Conservation (phyloP, 352 stramenopile species). For the Pythium dissimile region DNA sequence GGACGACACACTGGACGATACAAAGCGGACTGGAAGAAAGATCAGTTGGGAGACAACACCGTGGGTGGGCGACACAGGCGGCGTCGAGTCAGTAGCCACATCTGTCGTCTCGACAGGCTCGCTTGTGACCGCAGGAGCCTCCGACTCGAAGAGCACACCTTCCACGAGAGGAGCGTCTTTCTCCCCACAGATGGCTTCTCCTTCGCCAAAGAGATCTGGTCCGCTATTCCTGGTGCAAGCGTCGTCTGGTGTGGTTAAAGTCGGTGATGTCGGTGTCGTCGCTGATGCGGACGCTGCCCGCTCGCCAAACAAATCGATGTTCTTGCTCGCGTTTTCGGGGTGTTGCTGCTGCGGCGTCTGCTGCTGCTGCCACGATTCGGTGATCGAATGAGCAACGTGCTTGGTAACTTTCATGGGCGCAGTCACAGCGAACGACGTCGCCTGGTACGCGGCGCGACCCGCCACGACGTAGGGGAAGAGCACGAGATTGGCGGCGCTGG, state of each 20-base stretch:
- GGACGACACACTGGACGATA: conserved; percentile 54
- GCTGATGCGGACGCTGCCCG: conserved; percentile 5
- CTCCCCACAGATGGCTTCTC: neutral
- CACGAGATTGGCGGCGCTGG: conserved; percentile 53
- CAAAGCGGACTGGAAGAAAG: conserved; percentile 53
- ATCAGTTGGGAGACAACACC: conserved; percentile 52
- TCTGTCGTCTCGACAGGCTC: neutral
- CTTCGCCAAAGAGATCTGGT: neutral
- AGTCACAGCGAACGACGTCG: conserved; percentile 51
- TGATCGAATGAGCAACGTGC: conserved; percentile 43
- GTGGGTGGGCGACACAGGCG: neutral
- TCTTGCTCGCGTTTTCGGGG: neutral
- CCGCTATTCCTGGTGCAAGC: neutral
- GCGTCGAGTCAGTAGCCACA: neutral
- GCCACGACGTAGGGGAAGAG: conserved; percentile 60
- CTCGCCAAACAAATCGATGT: conserved; percentile 57
- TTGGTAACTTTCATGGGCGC: conserved; percentile 56
- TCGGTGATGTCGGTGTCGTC: too few species aligned
- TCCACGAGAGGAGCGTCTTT: neutral
- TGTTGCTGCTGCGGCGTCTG: neutral
- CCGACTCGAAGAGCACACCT: conserved; percentile 9
- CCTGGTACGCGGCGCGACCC: conserved; percentile 50
- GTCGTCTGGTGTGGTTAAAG: neutral
- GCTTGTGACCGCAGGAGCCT: conserved; percentile 8
- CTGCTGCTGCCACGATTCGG: conserved; percentile 16